phyloP scores from a whole-genome alignment of 2,329 filamentous ascomycete genomes.

The Fusarium verticillioides region DNA sequence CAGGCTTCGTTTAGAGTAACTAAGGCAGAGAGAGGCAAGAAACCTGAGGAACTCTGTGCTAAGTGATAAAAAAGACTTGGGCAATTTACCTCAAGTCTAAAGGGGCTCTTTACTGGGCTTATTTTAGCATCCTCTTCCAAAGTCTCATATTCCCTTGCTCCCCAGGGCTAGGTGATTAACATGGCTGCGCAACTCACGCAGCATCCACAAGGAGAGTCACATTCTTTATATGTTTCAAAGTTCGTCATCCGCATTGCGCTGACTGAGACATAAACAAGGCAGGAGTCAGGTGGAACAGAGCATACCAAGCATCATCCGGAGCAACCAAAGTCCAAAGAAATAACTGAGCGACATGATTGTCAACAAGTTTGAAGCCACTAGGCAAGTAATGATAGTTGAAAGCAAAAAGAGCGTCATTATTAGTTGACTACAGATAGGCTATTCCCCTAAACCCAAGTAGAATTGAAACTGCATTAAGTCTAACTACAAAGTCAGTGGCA shows the following conservation, averaged over 20 bases:
- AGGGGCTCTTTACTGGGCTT: neutral
- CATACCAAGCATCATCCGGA: neutral
- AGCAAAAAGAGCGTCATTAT: constrained; percentile 7
- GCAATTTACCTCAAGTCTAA: neutral
- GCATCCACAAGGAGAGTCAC: neutral
- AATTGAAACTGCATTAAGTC: constrained; percentile 18
- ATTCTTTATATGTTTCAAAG: neutral
- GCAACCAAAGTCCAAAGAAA: neutral
- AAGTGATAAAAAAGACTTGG: neutral
- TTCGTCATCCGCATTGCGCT: rapidly evolving
- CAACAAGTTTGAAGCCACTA: neutral
- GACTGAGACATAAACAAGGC: neutral
- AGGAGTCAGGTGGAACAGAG: neutral
- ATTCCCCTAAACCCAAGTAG: constrained; percentile 17
- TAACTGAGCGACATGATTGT: neutral
- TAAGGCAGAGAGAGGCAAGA: no score
- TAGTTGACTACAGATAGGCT: constrained; percentile 20
- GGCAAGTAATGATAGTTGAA: neutral
- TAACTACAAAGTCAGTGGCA: constrained; percentile 29
- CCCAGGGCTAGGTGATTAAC: neutral
- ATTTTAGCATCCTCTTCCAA: neutral
- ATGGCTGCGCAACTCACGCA: neutral
- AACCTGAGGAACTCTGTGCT: no score
- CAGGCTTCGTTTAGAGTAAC: no score
- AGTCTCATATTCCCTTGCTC: neutral